Percentiles rank a stretch among this genome's conserved stretches.
These are phyloP conservation scores for Suillus hirtellus DNA, from an alignment of 768 basidiomycete species.

Conservation along the genomic window DNA sequence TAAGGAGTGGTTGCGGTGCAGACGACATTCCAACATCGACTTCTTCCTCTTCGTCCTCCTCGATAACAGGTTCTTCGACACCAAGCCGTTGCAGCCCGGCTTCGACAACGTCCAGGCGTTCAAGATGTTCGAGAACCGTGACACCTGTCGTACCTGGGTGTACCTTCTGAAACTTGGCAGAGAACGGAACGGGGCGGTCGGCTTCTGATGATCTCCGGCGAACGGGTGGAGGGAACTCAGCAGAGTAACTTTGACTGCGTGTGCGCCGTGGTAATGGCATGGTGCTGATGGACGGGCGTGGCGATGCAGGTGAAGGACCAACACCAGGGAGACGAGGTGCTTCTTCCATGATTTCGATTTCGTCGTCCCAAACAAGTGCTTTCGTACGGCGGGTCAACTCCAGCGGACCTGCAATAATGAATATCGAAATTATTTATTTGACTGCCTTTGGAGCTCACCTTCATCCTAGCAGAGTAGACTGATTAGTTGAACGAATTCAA, in stretches of 20 bases:
- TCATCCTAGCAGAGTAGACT: slow-evolving; percentile 56
- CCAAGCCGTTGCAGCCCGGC: slow-evolving; percentile 76
- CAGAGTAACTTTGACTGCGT: slow-evolving; percentile 59
- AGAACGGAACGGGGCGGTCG: slow-evolving; percentile 78
- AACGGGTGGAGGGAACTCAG: slow-evolving; percentile 76
- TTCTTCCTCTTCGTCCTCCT: slow-evolving; percentile 52
- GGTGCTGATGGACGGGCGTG: slow-evolving; percentile 60
- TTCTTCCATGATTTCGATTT: slow-evolving; percentile 71
- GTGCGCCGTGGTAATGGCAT: slow-evolving; percentile 54
- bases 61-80: slow-evolving; percentile 51
- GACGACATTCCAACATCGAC: slow-evolving; percentile 66
- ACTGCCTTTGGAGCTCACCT: slow-evolving; percentile 44
- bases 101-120: slow-evolving; percentile 81
- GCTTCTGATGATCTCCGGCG: slow-evolving; percentile 62
- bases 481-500: slow-evolving; percentile 13
- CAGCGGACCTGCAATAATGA: slow-evolving; percentile 63
- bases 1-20: slow-evolving; percentile 22
- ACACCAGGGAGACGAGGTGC: slow-evolving; percentile 30
- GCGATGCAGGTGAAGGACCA: slow-evolving; percentile 46
- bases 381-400: slow-evolving; percentile 84
- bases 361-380: slow-evolving; percentile 85
- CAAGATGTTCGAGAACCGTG: slow-evolving; percentile 81
- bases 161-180: slow-evolving; percentile 79
- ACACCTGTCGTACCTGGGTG: slow-evolving; percentile 88
- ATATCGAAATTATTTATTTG: slow-evolving; percentile 5